Base-by-base conservation (phyloP, 306 rosid species). In the Pyrus communis region DNA sequence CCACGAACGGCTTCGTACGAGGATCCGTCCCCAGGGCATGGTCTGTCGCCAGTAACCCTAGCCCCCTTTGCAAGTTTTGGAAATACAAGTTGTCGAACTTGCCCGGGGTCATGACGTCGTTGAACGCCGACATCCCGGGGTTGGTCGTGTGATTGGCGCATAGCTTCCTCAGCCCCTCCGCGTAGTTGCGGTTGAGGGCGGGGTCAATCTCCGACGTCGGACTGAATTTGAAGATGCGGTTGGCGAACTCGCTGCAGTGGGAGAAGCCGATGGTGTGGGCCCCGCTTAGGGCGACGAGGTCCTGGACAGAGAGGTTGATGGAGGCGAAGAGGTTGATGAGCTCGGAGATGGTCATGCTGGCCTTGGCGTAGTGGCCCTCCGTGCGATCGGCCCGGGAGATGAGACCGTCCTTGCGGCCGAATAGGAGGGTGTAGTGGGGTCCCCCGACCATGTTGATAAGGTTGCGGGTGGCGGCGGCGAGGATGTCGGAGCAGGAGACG, bases 241-340 rank as follows among this genome's bases (percentile, higher is more conserved):
- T 3, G 69, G 72, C 67, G 54, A 88, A 86, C 19, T 88, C 80
- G 18, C 58, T 80, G 80, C 90, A 86, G 30, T 88, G 92, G 6
- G 88, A 75, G 35, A 82, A 78, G 12, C 90, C 88, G 62, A 88
- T 86, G 10, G 89, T 86, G 77, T 85, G 89, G 19, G 82, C 84
- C 6, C 89, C 89, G 0, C 6, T 1, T 0, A 86, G 80, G 1
- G 82, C 90, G 22, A 88, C 92, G 87, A 80, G 78, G 38, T 88
- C 90, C 70, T 82, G 84, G 11, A 78, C 19, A 0, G 74, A 17
- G 49, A 88, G 73, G 0, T 79, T 79, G 11, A 78, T 78, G 6
- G 57, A 21, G 9, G 59, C 52, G 78, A 88, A 88, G 12, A 75
- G 73, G 1, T 28, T 9, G 9, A 89, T 84, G 11, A 86, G 69